phyloP scores from a whole-genome alignment of 768 basidiomycete species.

The Suillus americanus region DNA sequence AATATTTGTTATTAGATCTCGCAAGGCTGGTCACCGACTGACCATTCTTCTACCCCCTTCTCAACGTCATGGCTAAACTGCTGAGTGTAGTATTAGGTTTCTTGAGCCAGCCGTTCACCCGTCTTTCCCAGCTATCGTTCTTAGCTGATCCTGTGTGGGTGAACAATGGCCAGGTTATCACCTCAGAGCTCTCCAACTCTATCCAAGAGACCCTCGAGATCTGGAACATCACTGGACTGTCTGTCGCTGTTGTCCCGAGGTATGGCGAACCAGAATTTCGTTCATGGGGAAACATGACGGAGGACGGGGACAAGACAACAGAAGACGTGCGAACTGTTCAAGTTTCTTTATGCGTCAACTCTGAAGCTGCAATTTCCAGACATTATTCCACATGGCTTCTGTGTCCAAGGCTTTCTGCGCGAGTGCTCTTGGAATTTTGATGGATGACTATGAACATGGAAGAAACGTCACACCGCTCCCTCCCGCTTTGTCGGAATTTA shows the following conservation, averaged over 20 bases:
- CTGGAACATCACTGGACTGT: slow-evolving; percentile 31
- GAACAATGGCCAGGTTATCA: slow-evolving; percentile 12
- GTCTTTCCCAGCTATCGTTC: no score
- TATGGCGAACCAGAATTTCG: slow-evolving; percentile 29
- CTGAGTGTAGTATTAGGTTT: not conserved
- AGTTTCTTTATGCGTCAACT: not conserved
- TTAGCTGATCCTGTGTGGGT: not conserved
- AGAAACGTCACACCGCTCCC: no score
- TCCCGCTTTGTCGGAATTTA: no score
- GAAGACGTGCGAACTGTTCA: slow-evolving; percentile 29
- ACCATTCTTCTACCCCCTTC: no score
- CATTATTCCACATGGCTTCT: no score
- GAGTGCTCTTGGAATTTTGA: no score
- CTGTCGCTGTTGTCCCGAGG: slow-evolving; percentile 27
- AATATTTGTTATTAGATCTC: not conserved
- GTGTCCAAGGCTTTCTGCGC: no score
- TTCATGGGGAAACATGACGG: slow-evolving; percentile 36
- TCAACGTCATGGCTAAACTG: not conserved
- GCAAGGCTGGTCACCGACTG: not conserved
- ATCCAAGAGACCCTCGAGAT: slow-evolving; percentile 18
- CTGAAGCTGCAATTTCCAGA: not conserved
- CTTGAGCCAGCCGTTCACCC: slow-evolving; percentile 3
- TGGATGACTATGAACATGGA: no score
- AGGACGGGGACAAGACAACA: slow-evolving; percentile 32
- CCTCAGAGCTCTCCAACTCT: slow-evolving; percentile 17